A percentile compares a stretch with the other conserved stretches of the same genome.
Evolutionary conservation across 2,329 filamentous ascomycete species (phyloP).

Genomic region (Nemania diffusa): DNA sequence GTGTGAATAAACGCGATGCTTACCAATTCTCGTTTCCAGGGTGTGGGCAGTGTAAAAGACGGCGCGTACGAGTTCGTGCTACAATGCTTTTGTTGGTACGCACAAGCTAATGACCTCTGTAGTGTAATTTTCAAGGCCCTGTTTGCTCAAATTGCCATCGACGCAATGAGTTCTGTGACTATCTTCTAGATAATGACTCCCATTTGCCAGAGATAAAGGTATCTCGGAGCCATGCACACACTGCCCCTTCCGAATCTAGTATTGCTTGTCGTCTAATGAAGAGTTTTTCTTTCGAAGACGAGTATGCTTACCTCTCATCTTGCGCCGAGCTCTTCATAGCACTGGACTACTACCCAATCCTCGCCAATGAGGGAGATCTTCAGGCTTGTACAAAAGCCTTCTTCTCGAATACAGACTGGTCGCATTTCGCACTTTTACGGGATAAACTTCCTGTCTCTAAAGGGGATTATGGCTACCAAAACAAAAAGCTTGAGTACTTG

Average conservation of each 20-base stretch:
- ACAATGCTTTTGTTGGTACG: not conserved
- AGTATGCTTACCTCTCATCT: not conserved
- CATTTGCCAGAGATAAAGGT: not conserved
- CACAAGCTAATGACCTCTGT: conserved; percentile 2
- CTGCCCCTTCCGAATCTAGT: not conserved
- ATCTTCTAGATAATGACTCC: conserved; percentile 8
- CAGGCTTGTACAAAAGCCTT: conserved; percentile 8
- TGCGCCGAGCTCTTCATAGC: conserved; percentile 16
- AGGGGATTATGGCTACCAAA: conserved; percentile 12
- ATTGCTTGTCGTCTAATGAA: not conserved
- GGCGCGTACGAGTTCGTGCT: conserved; percentile 33
- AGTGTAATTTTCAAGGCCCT: conserved; percentile 42
- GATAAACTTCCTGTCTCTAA: not conserved
- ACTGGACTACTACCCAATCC: conserved; percentile 7
- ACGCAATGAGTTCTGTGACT: conserved; percentile 41
- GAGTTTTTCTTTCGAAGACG: not conserved
- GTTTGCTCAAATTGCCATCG: conserved; percentile 40
- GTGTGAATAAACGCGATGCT: conserved; percentile 2
- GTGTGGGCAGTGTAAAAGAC: conserved; percentile 36
- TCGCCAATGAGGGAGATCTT: conserved; percentile 18
- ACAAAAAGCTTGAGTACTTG: conserved; percentile 33
- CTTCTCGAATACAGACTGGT: conserved; percentile 3
- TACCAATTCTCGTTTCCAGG: conserved; percentile 16
- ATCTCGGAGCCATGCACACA: not conserved
- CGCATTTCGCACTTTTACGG: not conserved